phyloP scores from a whole-genome alignment of 2,329 filamentous ascomycete genomes.

The Verticillium klebahnii region DNA sequence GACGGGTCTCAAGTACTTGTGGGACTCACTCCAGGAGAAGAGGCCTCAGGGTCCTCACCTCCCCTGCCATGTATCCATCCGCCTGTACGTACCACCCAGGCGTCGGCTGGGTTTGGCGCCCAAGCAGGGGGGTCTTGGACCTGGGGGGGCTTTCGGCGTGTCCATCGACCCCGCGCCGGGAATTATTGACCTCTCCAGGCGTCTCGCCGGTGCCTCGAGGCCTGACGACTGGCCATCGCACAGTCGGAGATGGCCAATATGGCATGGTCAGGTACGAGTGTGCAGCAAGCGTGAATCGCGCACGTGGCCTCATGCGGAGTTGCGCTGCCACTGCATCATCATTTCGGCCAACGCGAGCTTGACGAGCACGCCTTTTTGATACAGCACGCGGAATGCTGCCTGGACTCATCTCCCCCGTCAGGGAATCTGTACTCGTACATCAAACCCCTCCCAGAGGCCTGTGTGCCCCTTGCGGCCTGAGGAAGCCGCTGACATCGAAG shows the following conservation, averaged over 20 bases:
- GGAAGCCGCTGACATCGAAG: not conserved
- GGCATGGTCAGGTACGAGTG: not conserved
- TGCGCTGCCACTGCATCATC: not conserved
- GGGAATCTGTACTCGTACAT: not conserved
- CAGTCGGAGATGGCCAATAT: not conserved
- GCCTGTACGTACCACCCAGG: not conserved
- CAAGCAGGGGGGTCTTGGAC: not conserved
- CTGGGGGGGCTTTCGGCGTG: not conserved
- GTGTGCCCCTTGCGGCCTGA: not conserved
- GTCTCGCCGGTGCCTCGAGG: not conserved
- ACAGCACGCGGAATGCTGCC: not conserved
- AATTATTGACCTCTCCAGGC: not conserved
- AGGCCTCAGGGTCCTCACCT: not conserved
- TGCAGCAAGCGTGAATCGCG: not conserved
- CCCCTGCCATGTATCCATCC: not conserved
- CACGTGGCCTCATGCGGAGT: not conserved
- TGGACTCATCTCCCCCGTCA: not conserved
- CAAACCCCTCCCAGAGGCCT: not conserved
- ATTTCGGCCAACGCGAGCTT: not conserved
- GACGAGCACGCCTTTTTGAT: not conserved
- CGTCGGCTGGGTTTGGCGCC: not conserved
- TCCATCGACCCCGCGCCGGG: not conserved
- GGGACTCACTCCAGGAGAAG: not conserved
- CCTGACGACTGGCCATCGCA: not conserved
- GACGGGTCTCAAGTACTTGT: not conserved